Conservation (phyloP, 345 rosid genomes). For the Arabis alpina region DNA sequence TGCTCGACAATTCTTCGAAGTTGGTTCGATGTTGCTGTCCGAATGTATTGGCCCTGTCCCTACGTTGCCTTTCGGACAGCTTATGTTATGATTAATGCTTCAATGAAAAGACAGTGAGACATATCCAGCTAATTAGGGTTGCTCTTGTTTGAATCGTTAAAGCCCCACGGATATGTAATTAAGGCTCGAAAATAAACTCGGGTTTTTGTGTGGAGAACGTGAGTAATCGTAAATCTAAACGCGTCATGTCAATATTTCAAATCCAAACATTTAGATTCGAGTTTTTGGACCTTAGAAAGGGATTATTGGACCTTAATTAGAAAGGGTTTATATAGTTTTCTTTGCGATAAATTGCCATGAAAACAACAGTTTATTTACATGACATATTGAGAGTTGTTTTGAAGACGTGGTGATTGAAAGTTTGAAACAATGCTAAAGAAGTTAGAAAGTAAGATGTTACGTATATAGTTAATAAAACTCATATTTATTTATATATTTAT, state of each 20-base stretch:
- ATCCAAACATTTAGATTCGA: neutral
- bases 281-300: constrained; percentile 7
- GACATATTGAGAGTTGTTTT: constrained; percentile 12
- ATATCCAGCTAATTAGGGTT: constrained; percentile 44
- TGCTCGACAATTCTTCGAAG: constrained; percentile 38
- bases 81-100: constrained; percentile 38
- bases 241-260: constrained; percentile 24
- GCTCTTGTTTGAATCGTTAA: constrained; percentile 30
- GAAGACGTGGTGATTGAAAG: constrained; percentile 10
- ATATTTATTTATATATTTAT: neutral
- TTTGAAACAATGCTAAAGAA: constrained; percentile 27
- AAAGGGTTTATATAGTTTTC: constrained; percentile 7
- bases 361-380: constrained; percentile 9
- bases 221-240: constrained; percentile 15
- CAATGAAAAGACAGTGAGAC: constrained; percentile 42
- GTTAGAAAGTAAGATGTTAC: constrained; percentile 27
- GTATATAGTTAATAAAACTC: constrained; percentile 3
- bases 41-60: constrained; percentile 42
- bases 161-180: constrained; percentile 23
- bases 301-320: constrained; percentile 12
- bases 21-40: constrained; percentile 47
- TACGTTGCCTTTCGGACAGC: constrained; percentile 40
- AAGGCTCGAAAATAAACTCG: constrained; percentile 12
- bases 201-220: constrained; percentile 22
- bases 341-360: neutral